These are phyloP conservation scores for Lactifluus piperatus DNA, from an alignment of 768 basidiomycete genomes.

Conservation along the genomic window DNA sequence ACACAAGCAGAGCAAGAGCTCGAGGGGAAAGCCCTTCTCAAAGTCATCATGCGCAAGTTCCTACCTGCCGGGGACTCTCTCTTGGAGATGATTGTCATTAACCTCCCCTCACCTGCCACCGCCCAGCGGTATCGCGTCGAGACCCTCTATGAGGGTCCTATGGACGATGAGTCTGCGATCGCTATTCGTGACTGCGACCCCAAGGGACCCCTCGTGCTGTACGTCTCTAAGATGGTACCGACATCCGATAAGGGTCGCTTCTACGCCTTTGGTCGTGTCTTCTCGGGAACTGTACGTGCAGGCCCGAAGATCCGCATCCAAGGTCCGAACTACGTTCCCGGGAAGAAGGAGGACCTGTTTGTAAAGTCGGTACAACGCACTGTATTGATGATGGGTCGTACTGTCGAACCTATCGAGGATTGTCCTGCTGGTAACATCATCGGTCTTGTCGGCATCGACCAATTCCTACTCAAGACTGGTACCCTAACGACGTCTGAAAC, in stretches of 20 bases:
- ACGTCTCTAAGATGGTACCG: constrained; percentile 99
- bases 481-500: constrained; percentile 97
- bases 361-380: constrained; percentile 98
- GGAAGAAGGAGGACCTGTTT: constrained; percentile 98
- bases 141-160: constrained; percentile 98
- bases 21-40: constrained; percentile 93
- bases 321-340: constrained; percentile 97
- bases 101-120: constrained; percentile 94
- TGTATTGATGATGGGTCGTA: constrained; percentile 99
- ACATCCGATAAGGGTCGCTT: constrained; percentile 99
- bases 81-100: constrained; percentile 99
- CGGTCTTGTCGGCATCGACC: constrained; percentile 99
- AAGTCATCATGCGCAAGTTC: constrained; percentile 99
- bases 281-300: constrained; percentile 94
- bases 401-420: constrained; percentile 97
- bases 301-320: constrained; percentile 99
- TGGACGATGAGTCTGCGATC: constrained; percentile 99
- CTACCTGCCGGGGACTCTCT: constrained; percentile 97
- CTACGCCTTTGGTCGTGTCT: constrained; percentile 99
- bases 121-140: constrained; percentile 99
- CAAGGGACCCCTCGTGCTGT: constrained; percentile 91
- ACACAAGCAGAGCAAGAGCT: constrained; percentile 82
- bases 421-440: constrained; percentile 98
- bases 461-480: constrained; percentile 99
- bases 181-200: constrained; percentile 98